These are phyloP conservation scores for Gastrolobium bilobum DNA, from an alignment of 306 rosid genomes.

Conservation along the genomic window DNA sequence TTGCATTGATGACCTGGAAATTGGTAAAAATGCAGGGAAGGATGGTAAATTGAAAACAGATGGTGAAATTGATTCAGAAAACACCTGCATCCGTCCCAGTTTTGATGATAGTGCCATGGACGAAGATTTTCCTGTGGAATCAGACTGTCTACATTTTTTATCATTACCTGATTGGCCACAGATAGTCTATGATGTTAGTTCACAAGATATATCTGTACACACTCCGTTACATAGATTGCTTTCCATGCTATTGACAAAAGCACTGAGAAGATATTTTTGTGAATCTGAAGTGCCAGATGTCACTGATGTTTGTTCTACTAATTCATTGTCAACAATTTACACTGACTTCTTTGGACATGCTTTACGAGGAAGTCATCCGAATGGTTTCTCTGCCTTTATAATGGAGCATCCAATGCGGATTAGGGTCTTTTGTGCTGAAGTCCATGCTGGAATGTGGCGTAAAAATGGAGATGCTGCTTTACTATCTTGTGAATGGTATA, in stretches of 20 bases:
- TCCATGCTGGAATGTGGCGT: slow-evolving; percentile 98
- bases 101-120: slow-evolving; percentile 66
- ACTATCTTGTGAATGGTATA: slow-evolving; percentile 84
- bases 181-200: slow-evolving; percentile 86
- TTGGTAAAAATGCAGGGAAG: slow-evolving; percentile 49
- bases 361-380: slow-evolving; percentile 85
- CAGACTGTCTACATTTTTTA: slow-evolving; percentile 65
- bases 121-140: slow-evolving; percentile 65
- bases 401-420: slow-evolving; percentile 98
- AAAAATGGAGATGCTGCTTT: slow-evolving; percentile 88
- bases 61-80: slow-evolving; percentile 57
- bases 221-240: slow-evolving; percentile 89
- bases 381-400: slow-evolving; percentile 88
- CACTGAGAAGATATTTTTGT: slow-evolving; percentile 75
- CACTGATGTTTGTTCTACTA: slow-evolving; percentile 54
- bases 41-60: slow-evolving; percentile 53
- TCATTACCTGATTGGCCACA: slow-evolving; percentile 89
- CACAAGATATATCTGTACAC: slow-evolving; percentile 87
- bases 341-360: slow-evolving; percentile 75
- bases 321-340: slow-evolving; percentile 55
- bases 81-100: slow-evolving; percentile 46
- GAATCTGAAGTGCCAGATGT: slow-evolving; percentile 60
- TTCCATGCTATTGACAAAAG: slow-evolving; percentile 84
- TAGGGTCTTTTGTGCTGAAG: slow-evolving; percentile 94
- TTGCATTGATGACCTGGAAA: slow-evolving; percentile 48